These are phyloP conservation scores for Pyracantha coccinea DNA, from an alignment of 331 rosid genomes.

Conservation along the genomic window DNA sequence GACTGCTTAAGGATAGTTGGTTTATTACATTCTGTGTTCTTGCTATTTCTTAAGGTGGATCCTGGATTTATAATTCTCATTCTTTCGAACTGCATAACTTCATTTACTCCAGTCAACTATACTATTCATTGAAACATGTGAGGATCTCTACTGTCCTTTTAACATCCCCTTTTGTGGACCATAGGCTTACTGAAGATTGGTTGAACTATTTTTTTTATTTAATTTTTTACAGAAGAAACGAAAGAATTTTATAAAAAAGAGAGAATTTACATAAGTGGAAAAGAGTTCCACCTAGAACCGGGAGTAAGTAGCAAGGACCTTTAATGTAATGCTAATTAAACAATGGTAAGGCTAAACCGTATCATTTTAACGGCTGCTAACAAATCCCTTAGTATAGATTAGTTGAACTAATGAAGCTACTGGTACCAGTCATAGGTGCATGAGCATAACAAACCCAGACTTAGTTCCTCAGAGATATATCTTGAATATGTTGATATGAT, in stretches of 20 bases:
- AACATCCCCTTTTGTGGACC: neutral
- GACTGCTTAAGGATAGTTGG: slow-evolving; percentile 4
- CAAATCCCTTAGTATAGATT: neutral
- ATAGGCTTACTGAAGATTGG: neutral
- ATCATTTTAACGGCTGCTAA: neutral
- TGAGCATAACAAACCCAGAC: neutral
- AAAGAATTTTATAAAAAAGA: no score
- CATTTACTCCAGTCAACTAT: neutral
- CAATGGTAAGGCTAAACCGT: no score
- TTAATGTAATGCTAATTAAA: no score
- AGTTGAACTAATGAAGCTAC: neutral
- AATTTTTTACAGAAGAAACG: no score
- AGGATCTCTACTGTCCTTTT: neutral
- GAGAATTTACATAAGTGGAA: no score
- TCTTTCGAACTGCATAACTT: neutral
- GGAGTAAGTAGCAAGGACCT: neutral
- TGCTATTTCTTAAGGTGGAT: neutral
- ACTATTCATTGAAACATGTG: neutral
- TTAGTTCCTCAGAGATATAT: neutral
- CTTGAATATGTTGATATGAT: neutral
- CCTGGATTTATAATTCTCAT: neutral
- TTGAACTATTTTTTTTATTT: neutral
- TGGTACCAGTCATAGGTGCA: neutral
- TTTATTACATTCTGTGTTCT: slow-evolving; percentile 5
- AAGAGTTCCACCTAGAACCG: no score